These are phyloP conservation scores for Phialemoniopsis sp. DNA, from an alignment of 2,329 filamentous ascomycete species.

Conservation along the genomic window DNA sequence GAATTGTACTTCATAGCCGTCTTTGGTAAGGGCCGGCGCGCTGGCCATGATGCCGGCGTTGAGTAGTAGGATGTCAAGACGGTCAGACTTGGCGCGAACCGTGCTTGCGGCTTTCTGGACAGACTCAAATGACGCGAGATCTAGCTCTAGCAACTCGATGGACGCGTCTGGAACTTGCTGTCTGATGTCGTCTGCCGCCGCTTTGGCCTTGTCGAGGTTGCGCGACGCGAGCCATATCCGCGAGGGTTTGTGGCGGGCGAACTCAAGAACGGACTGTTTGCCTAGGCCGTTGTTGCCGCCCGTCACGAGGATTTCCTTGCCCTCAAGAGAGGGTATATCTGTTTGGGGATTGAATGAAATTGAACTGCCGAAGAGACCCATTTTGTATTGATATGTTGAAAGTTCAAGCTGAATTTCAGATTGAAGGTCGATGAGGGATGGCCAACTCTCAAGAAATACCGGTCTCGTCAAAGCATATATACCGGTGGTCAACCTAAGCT, in stretches of 20 bases:
- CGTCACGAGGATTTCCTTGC: conserved; percentile 41
- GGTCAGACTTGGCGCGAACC: conserved; percentile 22
- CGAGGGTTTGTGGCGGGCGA: conserved; percentile 30
- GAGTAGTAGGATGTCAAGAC: conserved; percentile 39
- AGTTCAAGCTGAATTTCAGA: no score
- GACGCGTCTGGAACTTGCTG: conserved; percentile 10
- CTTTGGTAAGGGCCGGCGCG: conserved; percentile 25
- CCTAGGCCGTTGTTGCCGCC: conserved; percentile 47
- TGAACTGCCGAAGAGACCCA: conserved; percentile 3
- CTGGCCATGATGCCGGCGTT: conserved; percentile 40
- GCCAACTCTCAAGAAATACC: no score
- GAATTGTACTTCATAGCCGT: conserved; percentile 43
- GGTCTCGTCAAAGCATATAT: no score
- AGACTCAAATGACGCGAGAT: conserved; percentile 37
- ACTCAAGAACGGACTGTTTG: conserved; percentile 34
- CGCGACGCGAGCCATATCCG: conserved; percentile 25
- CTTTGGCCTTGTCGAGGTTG: conserved; percentile 27
- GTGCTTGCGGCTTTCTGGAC: conserved; percentile 32
- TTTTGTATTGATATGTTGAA: not conserved
- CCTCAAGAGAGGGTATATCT: conserved; percentile 31
- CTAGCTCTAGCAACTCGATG: conserved; percentile 31
- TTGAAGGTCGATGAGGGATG: no score
- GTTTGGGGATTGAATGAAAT: conserved; percentile 21
- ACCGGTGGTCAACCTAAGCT: no score
- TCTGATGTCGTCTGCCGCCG: conserved; percentile 30